Evolutionary conservation across 495 filamentous ascomycete genomes (phyloP).

Genomic region (Neurospora cerealis): DNA sequence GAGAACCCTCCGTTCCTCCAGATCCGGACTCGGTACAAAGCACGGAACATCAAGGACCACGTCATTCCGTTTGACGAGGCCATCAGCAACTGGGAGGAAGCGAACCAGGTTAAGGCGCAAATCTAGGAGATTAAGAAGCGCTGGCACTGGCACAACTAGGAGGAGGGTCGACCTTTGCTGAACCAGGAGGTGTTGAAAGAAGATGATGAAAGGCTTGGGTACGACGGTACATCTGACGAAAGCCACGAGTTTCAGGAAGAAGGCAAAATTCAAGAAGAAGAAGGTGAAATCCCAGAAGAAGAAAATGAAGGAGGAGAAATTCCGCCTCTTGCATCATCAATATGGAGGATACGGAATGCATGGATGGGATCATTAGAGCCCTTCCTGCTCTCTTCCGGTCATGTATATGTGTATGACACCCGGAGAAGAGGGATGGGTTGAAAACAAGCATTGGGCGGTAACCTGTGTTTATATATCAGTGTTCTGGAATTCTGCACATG

Average conservation of each 20-base stretch:
- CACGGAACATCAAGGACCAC: slow-evolving; percentile 21
- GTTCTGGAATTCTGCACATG: not conserved
- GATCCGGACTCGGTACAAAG: slow-evolving; percentile 16
- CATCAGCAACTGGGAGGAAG: slow-evolving; percentile 27
- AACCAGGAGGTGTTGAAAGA: not conserved
- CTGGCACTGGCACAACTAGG: not conserved
- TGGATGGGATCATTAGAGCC: not conserved
- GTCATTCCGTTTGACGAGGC: slow-evolving; percentile 19
- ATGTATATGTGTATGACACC: not conserved
- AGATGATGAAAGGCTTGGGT: not conserved
- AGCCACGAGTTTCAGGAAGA: not conserved
- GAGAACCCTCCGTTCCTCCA: not conserved
- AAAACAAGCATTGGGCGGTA: not conserved
- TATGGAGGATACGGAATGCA: not conserved
- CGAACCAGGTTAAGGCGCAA: slow-evolving; percentile 13
- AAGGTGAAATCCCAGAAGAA: not conserved
- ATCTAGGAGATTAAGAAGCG: not conserved
- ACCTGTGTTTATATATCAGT: not conserved
- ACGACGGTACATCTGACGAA: not conserved
- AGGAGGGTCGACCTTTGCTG: not conserved
- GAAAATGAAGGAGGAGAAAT: not conserved
- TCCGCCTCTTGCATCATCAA: not conserved
- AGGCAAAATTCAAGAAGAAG: not conserved
- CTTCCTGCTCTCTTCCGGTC: not conserved
- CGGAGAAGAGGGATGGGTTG: not conserved